phyloP scores from a whole-genome alignment of 2,329 filamentous ascomycete genomes.

The Verticillium albo-atrum region DNA sequence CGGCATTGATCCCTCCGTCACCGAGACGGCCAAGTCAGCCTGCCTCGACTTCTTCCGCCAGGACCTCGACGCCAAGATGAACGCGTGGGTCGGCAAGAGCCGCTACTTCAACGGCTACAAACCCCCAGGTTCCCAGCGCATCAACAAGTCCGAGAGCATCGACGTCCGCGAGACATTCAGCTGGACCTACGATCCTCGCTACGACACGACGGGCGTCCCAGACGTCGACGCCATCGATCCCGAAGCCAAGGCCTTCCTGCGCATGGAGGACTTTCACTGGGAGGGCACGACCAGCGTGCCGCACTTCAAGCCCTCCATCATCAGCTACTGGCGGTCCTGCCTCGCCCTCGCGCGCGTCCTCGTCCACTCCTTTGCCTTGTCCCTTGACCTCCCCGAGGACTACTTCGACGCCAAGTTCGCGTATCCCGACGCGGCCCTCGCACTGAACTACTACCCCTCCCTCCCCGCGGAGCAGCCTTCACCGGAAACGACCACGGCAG shows the following conservation, averaged over 20 bases:
- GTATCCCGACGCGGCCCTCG: conserved; percentile 41
- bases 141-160: conserved; percentile 44
- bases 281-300: conserved; percentile 42
- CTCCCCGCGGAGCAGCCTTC: conserved; percentile 2
- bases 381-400: conserved; percentile 46
- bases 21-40: conserved; percentile 23
- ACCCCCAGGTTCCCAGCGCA: conserved; percentile 33
- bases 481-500: conserved; percentile 7
- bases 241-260: conserved; percentile 34
- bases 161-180: conserved; percentile 48
- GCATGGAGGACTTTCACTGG: conserved; percentile 49
- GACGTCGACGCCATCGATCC: conserved; percentile 35
- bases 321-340: conserved; percentile 43
- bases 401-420: conserved; percentile 51
- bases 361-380: conserved; percentile 48
- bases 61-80: conserved; percentile 35
- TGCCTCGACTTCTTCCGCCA: conserved; percentile 45
- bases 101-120: conserved; percentile 44
- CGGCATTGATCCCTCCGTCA: conserved; percentile 30
- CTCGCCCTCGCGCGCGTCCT: conserved; percentile 46
- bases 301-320: conserved; percentile 39
- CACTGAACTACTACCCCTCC: conserved; percentile 35
- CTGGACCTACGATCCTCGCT: conserved; percentile 47
- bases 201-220: conserved; percentile 44
- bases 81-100: conserved; percentile 27